Conservation (phyloP, 768 basidiomycete genomes). For the Suillus subaureus region DNA sequence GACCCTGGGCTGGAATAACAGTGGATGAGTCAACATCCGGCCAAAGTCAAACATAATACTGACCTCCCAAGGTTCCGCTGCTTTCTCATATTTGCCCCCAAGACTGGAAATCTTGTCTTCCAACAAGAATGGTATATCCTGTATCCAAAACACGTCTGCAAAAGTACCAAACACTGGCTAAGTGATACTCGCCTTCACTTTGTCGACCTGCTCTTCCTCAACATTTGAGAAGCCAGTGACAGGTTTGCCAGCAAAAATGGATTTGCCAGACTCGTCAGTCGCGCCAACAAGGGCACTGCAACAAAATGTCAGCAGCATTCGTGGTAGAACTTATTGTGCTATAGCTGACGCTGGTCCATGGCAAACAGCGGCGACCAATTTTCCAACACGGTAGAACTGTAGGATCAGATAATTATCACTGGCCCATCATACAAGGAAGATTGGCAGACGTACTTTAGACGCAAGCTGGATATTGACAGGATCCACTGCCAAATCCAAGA, state of each 20-base stretch:
- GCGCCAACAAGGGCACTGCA: constrained; percentile 58
- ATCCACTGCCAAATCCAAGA: constrained; percentile 68
- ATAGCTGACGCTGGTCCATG: constrained; percentile 67
- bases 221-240: constrained; percentile 72
- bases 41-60: constrained; percentile 27
- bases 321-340: constrained; percentile 25
- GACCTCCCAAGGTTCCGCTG: constrained; percentile 56
- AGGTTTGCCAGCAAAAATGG: constrained; percentile 61
- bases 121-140: constrained; percentile 71
- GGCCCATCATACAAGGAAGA: background rate
- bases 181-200: constrained; percentile 42
- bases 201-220: constrained; percentile 57
- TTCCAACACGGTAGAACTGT: constrained; percentile 69
- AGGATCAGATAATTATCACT: background rate
- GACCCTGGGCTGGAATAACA: constrained; percentile 40
- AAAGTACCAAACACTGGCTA: background rate
- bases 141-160: background rate
- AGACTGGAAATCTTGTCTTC: constrained; percentile 65
- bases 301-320: background rate
- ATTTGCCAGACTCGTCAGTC: constrained; percentile 55
- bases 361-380: constrained; percentile 74
- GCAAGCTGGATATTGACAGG: constrained; percentile 57
- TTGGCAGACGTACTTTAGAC: constrained; percentile 44
- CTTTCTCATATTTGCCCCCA: constrained; percentile 69
- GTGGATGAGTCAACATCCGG: background rate